These are phyloP conservation scores for Anisodus acutangulus DNA, from an alignment of 257 asterid species.

Conservation along the genomic window DNA sequence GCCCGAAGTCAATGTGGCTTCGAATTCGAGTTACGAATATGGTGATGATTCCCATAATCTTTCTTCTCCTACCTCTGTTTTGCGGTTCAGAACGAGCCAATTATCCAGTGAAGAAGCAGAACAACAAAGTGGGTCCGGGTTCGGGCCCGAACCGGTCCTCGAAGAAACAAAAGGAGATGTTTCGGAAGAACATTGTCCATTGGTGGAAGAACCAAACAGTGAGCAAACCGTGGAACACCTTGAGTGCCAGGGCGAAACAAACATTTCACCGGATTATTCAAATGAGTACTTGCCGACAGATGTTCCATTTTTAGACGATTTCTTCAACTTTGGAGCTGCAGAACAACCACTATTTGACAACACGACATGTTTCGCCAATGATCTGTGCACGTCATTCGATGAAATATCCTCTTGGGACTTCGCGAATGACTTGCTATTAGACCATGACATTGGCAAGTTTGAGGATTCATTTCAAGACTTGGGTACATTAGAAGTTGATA, in stretches of 20 bases:
- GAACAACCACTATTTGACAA: constrained; percentile 39
- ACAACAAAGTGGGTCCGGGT: constrained; percentile 19
- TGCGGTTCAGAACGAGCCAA: constrained; percentile 46
- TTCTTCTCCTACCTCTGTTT: constrained; percentile 53
- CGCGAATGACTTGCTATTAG: background rate
- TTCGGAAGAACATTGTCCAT: background rate
- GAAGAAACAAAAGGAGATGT: constrained; percentile 26
- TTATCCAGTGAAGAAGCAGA: constrained; percentile 38
- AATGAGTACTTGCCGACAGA: constrained; percentile 40
- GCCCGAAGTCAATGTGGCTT: background rate
- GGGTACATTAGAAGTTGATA: constrained; percentile 55
- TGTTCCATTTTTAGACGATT: constrained; percentile 38
- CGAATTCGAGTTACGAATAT: constrained; percentile 32
- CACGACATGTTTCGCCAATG: constrained; percentile 19
- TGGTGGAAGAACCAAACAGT: constrained; percentile 21
- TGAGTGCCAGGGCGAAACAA: constrained; percentile 59
- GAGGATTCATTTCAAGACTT: constrained; percentile 53
- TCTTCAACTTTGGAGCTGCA: constrained; percentile 44
- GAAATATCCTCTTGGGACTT: constrained; percentile 20
- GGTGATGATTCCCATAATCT: constrained; percentile 33
- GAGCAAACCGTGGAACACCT: constrained; percentile 27
- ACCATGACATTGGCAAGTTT: constrained; percentile 36
- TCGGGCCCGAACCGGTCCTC: constrained; percentile 28
- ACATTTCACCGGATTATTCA: constrained; percentile 25
- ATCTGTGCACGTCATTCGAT: constrained; percentile 3